Evolutionary conservation across 306 rosid species (phyloP), one percentile per base, ranked within the genome.

Genomic region (Citrullus amarus): DNA sequence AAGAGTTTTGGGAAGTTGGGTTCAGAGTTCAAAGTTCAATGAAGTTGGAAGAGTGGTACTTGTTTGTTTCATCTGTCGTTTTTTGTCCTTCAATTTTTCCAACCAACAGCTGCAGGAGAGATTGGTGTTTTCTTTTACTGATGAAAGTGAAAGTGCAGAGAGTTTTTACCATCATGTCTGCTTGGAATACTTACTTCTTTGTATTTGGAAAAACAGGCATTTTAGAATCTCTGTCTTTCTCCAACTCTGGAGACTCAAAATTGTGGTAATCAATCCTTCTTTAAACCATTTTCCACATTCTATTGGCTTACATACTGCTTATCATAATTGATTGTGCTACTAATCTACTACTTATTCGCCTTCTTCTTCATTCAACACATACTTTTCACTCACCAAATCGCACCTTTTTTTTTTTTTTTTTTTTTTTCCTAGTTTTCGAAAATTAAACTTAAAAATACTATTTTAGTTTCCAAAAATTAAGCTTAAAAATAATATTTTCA

Each of bases 11-110:
- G 53, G 65, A 56, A 11, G 53, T 76, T 38, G 79, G 36, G 34
- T 16, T 39, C 69, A 76, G 69, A 59, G 79, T 76, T 56, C 53
- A 39, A 25, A 76, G 53, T 76, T 76, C 79, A 56, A 76, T 76
- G 69, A 76, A 76, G 69, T 9, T 17, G 25, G 69, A 57, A 0
- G 79, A 59, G 39, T 76, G 20, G 25, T 76, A 68, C 69, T 76
- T 76, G 68, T 59, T 76, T 76, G 79, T 39, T 57, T 57, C 79
- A 76, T 57, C 69, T 76, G 79, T 76, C 66, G 36, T 76, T 76
- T 55, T 70, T 32, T 74, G 9, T n/a, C 54, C 53, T 76, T 76
- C 79, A 76, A 38, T 76, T 57, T 57, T 76, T 36, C 55, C 68
- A 59, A 76, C 79, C 61, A 72, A 73, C 77, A 51, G 77, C 77